Base-by-base conservation (phyloP, 1,284 basidiomycete genomes). In the Cutaneotrichosporon sp. region DNA sequence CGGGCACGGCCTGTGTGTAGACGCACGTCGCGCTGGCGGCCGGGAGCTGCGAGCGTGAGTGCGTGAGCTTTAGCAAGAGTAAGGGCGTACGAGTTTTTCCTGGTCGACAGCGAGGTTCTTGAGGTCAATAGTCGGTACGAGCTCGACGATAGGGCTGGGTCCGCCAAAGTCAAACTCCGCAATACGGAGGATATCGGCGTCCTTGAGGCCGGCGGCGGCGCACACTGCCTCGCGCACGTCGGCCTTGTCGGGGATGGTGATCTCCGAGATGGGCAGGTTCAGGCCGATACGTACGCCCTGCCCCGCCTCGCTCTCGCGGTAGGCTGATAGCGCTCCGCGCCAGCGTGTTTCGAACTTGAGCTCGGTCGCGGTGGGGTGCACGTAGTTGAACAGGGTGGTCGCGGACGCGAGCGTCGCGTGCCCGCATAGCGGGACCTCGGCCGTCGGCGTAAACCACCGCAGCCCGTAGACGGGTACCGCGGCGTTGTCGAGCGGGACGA, bases 261-360 rank as follows among this genome's bases (percentile, higher is more conserved):
- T 42, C 14, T 41, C 30, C n/a, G 49, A 36, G 75, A 79, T 65
- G 56, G 75, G 39, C 90, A 97, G 77, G 90, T 96, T 41, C 89
- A 97, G 78, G 80, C 88, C 52, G 76, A 80, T 66, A 1, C 21
- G 20, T 13, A 52, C 33, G 15, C 58, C 54, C 49, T 55, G 53
- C 1, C 50, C 56, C 9, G 34, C 23, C 21, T 35, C 52, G 40
- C 53, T 41, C 48, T 55, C 59, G 13, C 46, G 54, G 20, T 45
- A 52, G 9, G 67, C 67, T 20, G 44, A 37, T 14, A 72, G 64
- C 10, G 41, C 49, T n/a, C 68, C 70, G 17, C 62, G 51, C 46
- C 47, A 67, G n/a, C 56, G 53, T 10, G 66, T 70, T 40, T 61
- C n/a, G 54, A 70, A 68, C 12, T 44, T 40, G 26, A 72, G 51